Evolutionary conservation across 108 stramenopile genomes (phyloP).

Genomic region (Conticribra weissflogii): DNA sequence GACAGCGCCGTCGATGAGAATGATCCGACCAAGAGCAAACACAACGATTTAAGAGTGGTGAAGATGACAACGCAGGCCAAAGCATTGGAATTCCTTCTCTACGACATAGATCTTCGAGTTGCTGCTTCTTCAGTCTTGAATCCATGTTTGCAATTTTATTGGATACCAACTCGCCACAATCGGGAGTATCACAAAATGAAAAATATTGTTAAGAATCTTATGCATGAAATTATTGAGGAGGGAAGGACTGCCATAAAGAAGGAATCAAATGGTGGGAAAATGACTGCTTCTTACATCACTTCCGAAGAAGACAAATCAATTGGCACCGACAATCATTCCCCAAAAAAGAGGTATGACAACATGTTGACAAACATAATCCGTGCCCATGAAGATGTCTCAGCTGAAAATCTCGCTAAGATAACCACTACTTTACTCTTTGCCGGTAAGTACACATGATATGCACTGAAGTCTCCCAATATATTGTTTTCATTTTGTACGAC

Average conservation of each 20-base stretch:
- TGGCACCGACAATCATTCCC: background rate
- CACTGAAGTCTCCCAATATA: no score
- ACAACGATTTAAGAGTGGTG: background rate
- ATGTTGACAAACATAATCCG: background rate
- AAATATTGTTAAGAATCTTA: slow-evolving; percentile 10
- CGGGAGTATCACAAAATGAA: slow-evolving; percentile 17
- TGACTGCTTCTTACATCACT: background rate
- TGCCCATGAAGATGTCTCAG: background rate
- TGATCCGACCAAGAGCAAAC: no score
- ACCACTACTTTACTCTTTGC: background rate
- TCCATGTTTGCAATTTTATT: slow-evolving; percentile 32
- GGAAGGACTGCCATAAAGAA: slow-evolving; percentile 9
- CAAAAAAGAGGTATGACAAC: background rate
- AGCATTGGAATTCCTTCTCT: slow-evolving; percentile 29
- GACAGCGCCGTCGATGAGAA: no score
- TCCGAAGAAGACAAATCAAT: background rate
- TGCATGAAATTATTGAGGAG: slow-evolving; percentile 24
- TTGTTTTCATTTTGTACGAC: slow-evolving; percentile 1
- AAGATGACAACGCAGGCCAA: slow-evolving; percentile 12
- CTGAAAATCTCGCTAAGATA: background rate
- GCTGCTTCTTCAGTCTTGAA: slow-evolving; percentile 15
- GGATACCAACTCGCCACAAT: slow-evolving; percentile 27
- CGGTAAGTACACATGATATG: no score
- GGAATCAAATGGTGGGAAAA: background rate
- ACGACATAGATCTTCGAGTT: slow-evolving; percentile 15